Evolutionary conservation across 2,329 filamentous ascomycete species (phyloP).

Genomic region (Xylaria hypoxylon): DNA sequence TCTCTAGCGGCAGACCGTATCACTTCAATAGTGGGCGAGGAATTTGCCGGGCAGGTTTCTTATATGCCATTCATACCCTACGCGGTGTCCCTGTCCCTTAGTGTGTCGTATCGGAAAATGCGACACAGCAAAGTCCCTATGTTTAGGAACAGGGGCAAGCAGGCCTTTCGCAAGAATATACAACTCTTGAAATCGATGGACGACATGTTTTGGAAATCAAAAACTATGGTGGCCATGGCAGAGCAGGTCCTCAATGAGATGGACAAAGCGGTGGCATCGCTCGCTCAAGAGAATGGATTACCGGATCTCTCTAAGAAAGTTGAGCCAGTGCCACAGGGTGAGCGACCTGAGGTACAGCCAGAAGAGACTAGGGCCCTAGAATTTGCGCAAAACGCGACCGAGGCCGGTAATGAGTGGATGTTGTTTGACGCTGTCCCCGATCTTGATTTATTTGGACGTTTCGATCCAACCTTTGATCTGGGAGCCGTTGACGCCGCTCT

Average conservation of each 20-base stretch:
- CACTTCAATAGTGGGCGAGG: conserved; percentile 63
- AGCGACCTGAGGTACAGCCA: conserved; percentile 27
- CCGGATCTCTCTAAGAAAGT: conserved; percentile 43
- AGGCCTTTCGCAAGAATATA: conserved; percentile 66
- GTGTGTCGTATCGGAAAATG: conserved; percentile 73
- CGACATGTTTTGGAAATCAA: conserved; percentile 69
- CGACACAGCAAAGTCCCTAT: conserved; percentile 69
- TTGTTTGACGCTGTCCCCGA: conserved; percentile 59
- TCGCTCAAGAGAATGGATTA: conserved; percentile 53
- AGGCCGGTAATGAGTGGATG: conserved; percentile 55
- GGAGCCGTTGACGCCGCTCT: conserved; percentile 66
- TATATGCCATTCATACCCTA: conserved; percentile 71
- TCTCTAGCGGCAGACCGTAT: conserved; percentile 70
- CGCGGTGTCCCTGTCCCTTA: conserved; percentile 69
- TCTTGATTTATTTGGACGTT: conserved; percentile 66
- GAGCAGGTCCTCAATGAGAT: conserved; percentile 67
- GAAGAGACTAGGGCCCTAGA: conserved; percentile 25
- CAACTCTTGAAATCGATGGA: conserved; percentile 64
- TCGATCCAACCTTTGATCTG: conserved; percentile 66
- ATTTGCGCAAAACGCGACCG: conserved; percentile 27
- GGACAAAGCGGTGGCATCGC: conserved; percentile 63
- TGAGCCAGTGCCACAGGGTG: conserved; percentile 32
- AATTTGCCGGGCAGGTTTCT: conserved; percentile 59
- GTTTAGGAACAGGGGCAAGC: conserved; percentile 67
- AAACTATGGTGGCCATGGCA: conserved; percentile 65